phyloP scores from a whole-genome alignment of 306 rosid species.

The Luffa aegyptiaca region DNA sequence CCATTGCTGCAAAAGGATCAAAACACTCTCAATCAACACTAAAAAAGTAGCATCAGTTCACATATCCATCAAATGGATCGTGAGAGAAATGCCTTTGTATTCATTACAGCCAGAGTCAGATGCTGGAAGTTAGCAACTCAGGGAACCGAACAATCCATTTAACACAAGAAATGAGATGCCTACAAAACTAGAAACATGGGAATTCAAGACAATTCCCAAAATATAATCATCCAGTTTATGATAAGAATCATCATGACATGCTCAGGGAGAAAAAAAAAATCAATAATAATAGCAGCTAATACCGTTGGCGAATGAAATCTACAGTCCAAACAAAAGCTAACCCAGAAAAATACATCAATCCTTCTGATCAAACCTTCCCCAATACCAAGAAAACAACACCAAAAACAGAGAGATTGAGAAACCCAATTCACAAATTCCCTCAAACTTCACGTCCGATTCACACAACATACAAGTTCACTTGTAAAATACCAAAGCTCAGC shows the following conservation, averaged over 20 bases:
- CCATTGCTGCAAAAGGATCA: conserved; percentile 30
- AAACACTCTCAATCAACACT: conserved; percentile 10
- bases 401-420: neutral
- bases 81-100: neutral
- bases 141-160: conserved; percentile 11
- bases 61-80: neutral
- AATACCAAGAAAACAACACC: neutral
- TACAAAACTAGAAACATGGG: neutral
- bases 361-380: neutral
- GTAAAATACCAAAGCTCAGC: neutral
- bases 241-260: conserved; percentile 1
- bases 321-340: neutral
- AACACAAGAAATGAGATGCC: neutral
- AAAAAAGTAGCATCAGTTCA: conserved; percentile 12
- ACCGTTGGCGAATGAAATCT: neutral
- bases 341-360: neutral
- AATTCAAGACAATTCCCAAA: neutral
- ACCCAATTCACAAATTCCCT: neutral
- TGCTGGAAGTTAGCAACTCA: neutral
- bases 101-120: neutral
- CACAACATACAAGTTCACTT: neutral
- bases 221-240: neutral
- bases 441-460: neutral
- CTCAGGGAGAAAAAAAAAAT: neutral
- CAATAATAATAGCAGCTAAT: neutral